These are phyloP conservation scores for Neofusicoccum laricinum DNA, from an alignment of 2,329 filamentous ascomycete genomes.

Conservation along the genomic window DNA sequence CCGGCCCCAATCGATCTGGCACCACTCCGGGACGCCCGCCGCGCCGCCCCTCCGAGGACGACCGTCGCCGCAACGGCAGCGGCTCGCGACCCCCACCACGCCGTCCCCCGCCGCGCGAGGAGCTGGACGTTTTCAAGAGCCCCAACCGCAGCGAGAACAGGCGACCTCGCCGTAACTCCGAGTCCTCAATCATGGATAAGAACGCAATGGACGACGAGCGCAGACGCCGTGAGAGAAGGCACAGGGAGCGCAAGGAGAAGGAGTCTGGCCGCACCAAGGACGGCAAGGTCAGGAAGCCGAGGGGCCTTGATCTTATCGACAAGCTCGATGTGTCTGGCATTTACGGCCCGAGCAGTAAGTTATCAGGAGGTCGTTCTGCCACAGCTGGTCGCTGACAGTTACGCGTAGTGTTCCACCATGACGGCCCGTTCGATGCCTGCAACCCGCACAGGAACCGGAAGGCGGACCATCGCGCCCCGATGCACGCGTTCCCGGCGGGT, in stretches of 20 bases:
- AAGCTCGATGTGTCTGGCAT: slow-evolving; percentile 95
- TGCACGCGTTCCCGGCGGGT: slow-evolving; percentile 92
- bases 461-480: slow-evolving; percentile 78
- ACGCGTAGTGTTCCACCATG: slow-evolving; percentile 83
- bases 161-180: slow-evolving; percentile 71
- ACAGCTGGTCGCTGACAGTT: slow-evolving; percentile 17
- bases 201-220: slow-evolving; percentile 59
- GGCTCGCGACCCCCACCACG: slow-evolving; percentile 1
- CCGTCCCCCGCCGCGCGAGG: slow-evolving; percentile 22
- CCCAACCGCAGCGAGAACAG: slow-evolving; percentile 36
- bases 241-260: slow-evolving; percentile 52
- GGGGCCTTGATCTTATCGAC: slow-evolving; percentile 82
- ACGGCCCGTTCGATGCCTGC: slow-evolving; percentile 94
- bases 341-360: slow-evolving; percentile 85
- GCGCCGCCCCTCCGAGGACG: slow-evolving; percentile 31
- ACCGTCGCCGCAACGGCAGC: slow-evolving; percentile 23
- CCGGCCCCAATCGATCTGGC: slow-evolving; percentile 45
- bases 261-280: slow-evolving; percentile 50
- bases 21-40: slow-evolving; percentile 38
- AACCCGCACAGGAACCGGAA: slow-evolving; percentile 91
- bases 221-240: slow-evolving; percentile 42
- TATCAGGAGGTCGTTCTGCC: background rate
- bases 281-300: slow-evolving; percentile 40
- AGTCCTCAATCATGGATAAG: slow-evolving; percentile 69
- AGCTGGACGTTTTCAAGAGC: slow-evolving; percentile 43